These are phyloP conservation scores for Alternaria consortialis DNA, from an alignment of 2,329 filamentous ascomycete genomes.

Conservation along the genomic window DNA sequence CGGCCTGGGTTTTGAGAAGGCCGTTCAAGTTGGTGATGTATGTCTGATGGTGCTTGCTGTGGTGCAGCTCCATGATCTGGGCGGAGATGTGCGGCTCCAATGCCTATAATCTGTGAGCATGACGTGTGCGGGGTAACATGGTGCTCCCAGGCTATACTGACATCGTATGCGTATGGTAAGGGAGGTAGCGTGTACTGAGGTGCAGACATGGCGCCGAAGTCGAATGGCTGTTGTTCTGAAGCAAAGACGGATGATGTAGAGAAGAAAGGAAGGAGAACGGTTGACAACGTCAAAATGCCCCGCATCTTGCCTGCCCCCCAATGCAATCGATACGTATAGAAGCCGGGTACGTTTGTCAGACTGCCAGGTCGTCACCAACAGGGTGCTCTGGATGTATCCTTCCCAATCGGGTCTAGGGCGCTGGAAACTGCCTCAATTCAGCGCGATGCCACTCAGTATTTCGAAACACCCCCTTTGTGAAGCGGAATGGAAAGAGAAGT, in stretches of 20 bases:
- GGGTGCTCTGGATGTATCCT: conserved; percentile 37
- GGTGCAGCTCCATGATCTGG: conserved; percentile 84
- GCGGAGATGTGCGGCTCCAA: conserved; percentile 77
- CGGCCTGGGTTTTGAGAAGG: conserved; percentile 67
- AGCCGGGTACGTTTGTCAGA: conserved; percentile 26
- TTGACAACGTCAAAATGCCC: conserved; percentile 22
- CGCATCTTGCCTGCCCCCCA: conserved; percentile 34
- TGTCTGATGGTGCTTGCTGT: conserved; percentile 80
- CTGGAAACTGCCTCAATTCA: conserved; percentile 46
- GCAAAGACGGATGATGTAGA: conserved; percentile 24
- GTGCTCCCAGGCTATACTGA: conserved; percentile 53
- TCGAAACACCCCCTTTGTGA: neutral
- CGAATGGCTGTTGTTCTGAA: conserved; percentile 46
- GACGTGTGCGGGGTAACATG: neutral
- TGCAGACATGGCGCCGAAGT: conserved; percentile 49
- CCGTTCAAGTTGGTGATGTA: conserved; percentile 81
- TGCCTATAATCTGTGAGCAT: conserved; percentile 58
- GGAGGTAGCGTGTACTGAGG: conserved; percentile 68
- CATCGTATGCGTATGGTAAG: conserved; percentile 75
- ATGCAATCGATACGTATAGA: conserved; percentile 16
- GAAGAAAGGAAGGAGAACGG: conserved; percentile 27
- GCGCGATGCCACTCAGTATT: conserved; percentile 22
- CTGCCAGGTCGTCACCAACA: conserved; percentile 34
- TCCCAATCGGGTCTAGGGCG: conserved; percentile 24
- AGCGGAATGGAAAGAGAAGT: neutral